phyloP scores from a whole-genome alignment of 1,284 basidiomycete species.

The Cryptococcus floricola region DNA sequence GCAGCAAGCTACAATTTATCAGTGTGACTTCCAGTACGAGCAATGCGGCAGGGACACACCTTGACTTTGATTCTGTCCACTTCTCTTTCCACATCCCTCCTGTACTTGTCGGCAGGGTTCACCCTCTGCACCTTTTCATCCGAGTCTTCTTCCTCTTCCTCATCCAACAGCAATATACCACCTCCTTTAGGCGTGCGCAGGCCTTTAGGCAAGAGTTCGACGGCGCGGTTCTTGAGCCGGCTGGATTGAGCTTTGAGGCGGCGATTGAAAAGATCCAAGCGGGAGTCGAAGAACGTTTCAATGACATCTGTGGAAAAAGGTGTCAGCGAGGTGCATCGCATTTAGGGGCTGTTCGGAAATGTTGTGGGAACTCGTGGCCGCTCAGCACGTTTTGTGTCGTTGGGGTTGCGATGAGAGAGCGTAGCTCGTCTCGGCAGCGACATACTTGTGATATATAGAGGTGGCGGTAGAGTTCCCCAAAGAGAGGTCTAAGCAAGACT shows the following conservation, averaged over 20 bases:
- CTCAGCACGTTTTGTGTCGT: no score
- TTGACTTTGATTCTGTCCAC: constrained; percentile 71
- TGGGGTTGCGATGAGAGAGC: no score
- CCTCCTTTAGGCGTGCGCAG: constrained; percentile 50
- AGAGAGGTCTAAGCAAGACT: constrained; percentile 7
- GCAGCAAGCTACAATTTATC: constrained; percentile 26
- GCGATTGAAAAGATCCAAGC: constrained; percentile 82
- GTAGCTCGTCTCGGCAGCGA: no score
- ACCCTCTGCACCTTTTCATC: constrained; percentile 9
- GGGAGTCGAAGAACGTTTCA: constrained; percentile 61
- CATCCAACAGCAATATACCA: constrained; percentile 30
- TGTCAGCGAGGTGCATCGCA: not conserved
- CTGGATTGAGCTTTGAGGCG: constrained; percentile 80
- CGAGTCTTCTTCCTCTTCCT: constrained; percentile 21
- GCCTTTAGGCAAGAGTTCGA: constrained; percentile 60
- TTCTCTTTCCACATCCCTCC: constrained; percentile 72
- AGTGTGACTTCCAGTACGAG: not conserved
- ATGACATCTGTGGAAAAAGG: constrained; percentile 37
- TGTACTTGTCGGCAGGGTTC: constrained; percentile 33
- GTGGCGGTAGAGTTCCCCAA: not conserved
- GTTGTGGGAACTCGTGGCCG: not conserved
- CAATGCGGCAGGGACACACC: constrained; percentile 39
- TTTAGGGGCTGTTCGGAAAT: not conserved
- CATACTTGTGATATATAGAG: no score
- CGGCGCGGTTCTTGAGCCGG: constrained; percentile 71